Conservation (phyloP, 345 rosid genomes). For the Linum trigynum region DNA sequence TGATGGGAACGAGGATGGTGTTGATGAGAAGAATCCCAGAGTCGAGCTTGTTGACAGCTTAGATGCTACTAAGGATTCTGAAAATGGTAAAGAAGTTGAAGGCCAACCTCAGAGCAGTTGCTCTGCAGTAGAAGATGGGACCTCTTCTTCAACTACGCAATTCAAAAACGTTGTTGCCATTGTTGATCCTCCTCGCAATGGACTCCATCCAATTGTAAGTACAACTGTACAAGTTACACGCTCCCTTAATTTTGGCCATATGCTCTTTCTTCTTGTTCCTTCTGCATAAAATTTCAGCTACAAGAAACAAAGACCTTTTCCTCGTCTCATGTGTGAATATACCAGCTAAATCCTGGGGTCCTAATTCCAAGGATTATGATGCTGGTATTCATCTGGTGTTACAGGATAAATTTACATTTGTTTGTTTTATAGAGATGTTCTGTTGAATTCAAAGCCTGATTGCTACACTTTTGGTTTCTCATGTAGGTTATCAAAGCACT, state of each 20-base stretch:
- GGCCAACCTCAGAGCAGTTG: conserved; percentile 24
- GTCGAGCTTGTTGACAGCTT: conserved; percentile 25
- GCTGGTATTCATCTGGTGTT: no score
- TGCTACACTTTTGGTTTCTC: neutral
- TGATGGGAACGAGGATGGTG: conserved; percentile 29
- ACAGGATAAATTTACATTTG: no score
- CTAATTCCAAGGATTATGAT: no score
- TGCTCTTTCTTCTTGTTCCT: neutral
- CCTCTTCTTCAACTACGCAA: conserved; percentile 21
- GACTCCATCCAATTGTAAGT: conserved; percentile 85
- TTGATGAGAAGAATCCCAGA: conserved; percentile 24
- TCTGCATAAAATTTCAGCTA: no score
- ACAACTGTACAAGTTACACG: conserved; percentile 10
- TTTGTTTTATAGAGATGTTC: neutral
- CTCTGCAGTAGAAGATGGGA: conserved; percentile 22
- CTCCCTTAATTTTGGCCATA: neutral
- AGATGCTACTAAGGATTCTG: conserved; percentile 17
- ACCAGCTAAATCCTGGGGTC: no score
- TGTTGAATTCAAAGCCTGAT: neutral
- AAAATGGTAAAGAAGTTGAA: conserved; percentile 27
- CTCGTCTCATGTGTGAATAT: neutral
- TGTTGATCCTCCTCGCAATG: conserved; percentile 93
- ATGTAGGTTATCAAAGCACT: conserved; percentile 71
- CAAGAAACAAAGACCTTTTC: neutral
- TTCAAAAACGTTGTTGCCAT: conserved; percentile 86